A percentile compares a stretch with the other conserved stretches of the same genome.
These are phyloP conservation scores for Linaria vulgaris DNA, from an alignment of 257 asterid species.

Conservation along the genomic window DNA sequence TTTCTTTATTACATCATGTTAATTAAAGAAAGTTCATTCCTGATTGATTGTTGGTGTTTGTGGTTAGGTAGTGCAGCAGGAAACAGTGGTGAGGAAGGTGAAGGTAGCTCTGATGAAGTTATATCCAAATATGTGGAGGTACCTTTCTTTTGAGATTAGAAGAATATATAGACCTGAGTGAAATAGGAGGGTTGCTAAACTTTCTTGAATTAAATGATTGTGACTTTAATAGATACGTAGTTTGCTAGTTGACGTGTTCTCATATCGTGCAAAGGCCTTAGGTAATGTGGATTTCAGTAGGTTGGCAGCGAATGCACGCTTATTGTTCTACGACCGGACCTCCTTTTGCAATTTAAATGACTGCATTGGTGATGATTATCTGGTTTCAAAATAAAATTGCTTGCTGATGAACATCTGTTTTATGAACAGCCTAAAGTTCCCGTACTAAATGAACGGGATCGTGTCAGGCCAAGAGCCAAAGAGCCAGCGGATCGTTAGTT, in stretches of 20 bases:
- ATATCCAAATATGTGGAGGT: not conserved
- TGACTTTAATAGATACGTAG: not conserved
- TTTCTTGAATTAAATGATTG: not conserved
- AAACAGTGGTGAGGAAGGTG: not conserved
- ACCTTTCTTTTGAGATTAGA: too few relatives aligned
- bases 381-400: not conserved
- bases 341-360: not conserved
- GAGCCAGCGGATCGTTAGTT: conserved; percentile 1
- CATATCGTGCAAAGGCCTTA: too few relatives aligned
- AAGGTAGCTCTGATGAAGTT: not conserved
- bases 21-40: too few relatives aligned
- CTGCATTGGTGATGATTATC: not conserved
- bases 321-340: not conserved
- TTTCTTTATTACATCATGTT: too few relatives aligned
- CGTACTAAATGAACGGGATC: not conserved
- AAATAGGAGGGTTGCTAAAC: not conserved
- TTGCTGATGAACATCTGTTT: not conserved
- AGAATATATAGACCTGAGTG: not conserved
- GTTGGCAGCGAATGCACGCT: not conserved
- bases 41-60: too few relatives aligned
- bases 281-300: not conserved
- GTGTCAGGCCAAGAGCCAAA: not conserved
- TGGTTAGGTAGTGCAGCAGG: too few relatives aligned
- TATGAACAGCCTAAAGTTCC: not conserved
- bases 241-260: not conserved